Percentiles rank a stretch among this genome's conserved stretches.
phyloP scores from a whole-genome alignment of 768 basidiomycete genomes.

The Xerocomus potaroensis region DNA sequence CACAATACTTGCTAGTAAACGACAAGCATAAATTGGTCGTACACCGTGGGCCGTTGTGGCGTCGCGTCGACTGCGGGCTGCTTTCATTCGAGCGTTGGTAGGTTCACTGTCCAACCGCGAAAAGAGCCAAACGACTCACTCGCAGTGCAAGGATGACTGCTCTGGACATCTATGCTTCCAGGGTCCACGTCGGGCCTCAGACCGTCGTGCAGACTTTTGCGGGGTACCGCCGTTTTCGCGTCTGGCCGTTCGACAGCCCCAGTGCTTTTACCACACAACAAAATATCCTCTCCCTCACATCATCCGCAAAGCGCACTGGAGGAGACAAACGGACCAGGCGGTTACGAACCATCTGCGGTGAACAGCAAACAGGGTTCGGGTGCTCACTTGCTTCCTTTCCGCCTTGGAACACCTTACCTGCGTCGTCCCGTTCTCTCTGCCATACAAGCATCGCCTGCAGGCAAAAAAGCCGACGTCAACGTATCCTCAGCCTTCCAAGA shows the following conservation, averaged over 20 bases:
- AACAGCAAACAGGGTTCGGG: not conserved
- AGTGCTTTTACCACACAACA: not conserved
- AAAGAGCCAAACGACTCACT: conserved; percentile 7
- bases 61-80: too few species aligned
- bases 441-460: not conserved
- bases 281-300: conserved; percentile 4
- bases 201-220: conserved; percentile 32
- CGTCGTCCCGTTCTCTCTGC: not conserved
- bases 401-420: not conserved
- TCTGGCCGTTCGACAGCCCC: conserved; percentile 7
- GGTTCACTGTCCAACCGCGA: conserved; percentile 14
- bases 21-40: too few species aligned
- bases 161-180: conserved; percentile 71
- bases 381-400: not conserved
- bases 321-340: conserved; percentile 1
- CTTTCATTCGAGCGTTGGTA: conserved; percentile 38
- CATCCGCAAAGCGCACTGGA: not conserved
- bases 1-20: conserved; percentile 18
- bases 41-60: not conserved
- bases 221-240: conserved; percentile 8
- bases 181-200: conserved; percentile 73
- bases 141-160: conserved; percentile 60
- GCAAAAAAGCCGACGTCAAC: conserved; percentile 7
- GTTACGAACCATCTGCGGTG: not conserved
- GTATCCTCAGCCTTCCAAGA: conserved; percentile 6